phyloP scores from a whole-genome alignment of 2,329 filamentous ascomycete genomes.

The Pseudogymnoascus sp. region DNA sequence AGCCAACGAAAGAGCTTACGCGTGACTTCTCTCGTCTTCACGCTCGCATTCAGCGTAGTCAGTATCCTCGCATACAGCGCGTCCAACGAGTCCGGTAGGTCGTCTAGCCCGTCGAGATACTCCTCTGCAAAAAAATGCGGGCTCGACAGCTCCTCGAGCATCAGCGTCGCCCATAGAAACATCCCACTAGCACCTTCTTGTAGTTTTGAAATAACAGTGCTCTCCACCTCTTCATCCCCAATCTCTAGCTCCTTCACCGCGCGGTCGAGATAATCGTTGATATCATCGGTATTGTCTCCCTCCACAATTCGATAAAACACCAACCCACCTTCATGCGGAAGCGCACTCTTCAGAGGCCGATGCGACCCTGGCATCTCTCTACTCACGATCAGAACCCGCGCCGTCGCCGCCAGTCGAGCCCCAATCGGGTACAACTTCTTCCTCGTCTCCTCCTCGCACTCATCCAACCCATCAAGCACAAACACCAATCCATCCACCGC shows the following conservation, averaged over 20 bases:
- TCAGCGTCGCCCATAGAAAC: conserved; percentile 12
- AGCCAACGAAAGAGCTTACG: conserved; percentile 4
- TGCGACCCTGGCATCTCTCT: neutral
- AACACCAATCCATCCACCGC: neutral
- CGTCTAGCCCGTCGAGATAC: neutral
- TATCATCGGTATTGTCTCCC: neutral
- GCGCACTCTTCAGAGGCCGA: neutral
- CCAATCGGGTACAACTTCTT: neutral
- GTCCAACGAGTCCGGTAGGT: neutral
- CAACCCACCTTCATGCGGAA: neutral
- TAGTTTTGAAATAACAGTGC: neutral
- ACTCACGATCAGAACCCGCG: neutral
- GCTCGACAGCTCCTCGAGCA: conserved; percentile 9
- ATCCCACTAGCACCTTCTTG: conserved; percentile 8
- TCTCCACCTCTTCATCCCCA: conserved; percentile 4
- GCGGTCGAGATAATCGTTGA: neutral
- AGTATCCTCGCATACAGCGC: neutral
- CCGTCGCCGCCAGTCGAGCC: neutral
- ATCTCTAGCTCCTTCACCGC: neutral
- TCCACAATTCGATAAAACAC: conserved; percentile 4
- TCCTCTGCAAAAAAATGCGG: neutral
- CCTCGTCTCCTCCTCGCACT: neutral
- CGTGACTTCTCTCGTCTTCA: conserved; percentile 1
- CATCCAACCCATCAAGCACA: neutral
- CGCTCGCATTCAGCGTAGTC: neutral